Evolutionary conservation across 345 rosid genomes (phyloP).

Genomic region (Limnanthes douglasii): DNA sequence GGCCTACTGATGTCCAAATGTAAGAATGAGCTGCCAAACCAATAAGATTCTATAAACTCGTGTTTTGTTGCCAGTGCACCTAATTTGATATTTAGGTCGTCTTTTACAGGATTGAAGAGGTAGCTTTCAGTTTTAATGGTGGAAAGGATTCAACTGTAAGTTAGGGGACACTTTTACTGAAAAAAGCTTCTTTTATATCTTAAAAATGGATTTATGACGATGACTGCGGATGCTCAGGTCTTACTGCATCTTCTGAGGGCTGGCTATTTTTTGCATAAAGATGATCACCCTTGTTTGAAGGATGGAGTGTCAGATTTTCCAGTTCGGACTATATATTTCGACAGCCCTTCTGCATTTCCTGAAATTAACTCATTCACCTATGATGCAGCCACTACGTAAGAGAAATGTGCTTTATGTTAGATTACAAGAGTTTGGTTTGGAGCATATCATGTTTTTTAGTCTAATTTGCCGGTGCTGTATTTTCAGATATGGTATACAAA

Average conservation of each 20-base stretch:
- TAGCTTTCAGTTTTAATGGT: conserved; percentile 96
- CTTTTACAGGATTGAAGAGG: conserved; percentile 67
- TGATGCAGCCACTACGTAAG: conserved; percentile 65
- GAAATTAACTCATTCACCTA: conserved; percentile 89
- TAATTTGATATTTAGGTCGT: too few relatives aligned
- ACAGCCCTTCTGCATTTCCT: conserved; percentile 69
- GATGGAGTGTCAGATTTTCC: conserved; percentile 54
- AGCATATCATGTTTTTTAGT: conserved; percentile 4
- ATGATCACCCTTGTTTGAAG: conserved; percentile 37
- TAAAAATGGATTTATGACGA: conserved; percentile 3
- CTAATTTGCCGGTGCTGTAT: conserved; percentile 9
- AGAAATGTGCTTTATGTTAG: background rate
- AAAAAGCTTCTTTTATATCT: conserved; percentile 8
- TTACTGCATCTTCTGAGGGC: conserved; percentile 91
- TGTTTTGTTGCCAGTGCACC: conserved; percentile 8
- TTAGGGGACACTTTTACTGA: conserved; percentile 7
- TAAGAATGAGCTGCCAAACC: too few relatives aligned
- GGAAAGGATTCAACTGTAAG: conserved; percentile 98
- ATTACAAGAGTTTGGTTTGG: background rate
- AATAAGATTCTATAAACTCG: too few relatives aligned
- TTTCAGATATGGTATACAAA: conserved; percentile 59
- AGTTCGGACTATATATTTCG: conserved; percentile 82
- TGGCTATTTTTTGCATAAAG: conserved; percentile 63
- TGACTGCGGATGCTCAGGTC: conserved; percentile 41
- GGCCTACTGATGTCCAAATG: too few relatives aligned